phyloP scores from a whole-genome alignment of 129 eudicot species.

The sunflower (Helianthus annuus) region HanXRQr2.0-SUNRISE NC_035447.2:106050353-106050852 shows the following conservation, averaged over 20 bases:
- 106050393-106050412: constrained; percentile 91
- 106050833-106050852: constrained; percentile 97
- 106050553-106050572: constrained; percentile 91
- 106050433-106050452: constrained; percentile 50
- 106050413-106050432: constrained; percentile 98
- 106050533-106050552: constrained; percentile 88
- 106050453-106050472: neutral
- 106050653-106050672: neutral
- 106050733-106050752: constrained; percentile 99
- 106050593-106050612: neutral
- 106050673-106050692: neutral
- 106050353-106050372: neutral
- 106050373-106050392: constrained; percentile 61
- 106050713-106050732: constrained; percentile 83
- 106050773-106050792: neutral
- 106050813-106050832: constrained; percentile 4
- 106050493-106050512: neutral
- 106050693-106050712: constrained; percentile 34
- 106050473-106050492: neutral
- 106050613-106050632: neutral
- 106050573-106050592: constrained; percentile 45
- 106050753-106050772: constrained; percentile 99
- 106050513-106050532: constrained; percentile 83
- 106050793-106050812: neutral
- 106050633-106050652: neutral